These are phyloP conservation scores for Vanrija pseudolonga DNA, from an alignment of 1,284 basidiomycete genomes.

Conservation along the genomic window DNA sequence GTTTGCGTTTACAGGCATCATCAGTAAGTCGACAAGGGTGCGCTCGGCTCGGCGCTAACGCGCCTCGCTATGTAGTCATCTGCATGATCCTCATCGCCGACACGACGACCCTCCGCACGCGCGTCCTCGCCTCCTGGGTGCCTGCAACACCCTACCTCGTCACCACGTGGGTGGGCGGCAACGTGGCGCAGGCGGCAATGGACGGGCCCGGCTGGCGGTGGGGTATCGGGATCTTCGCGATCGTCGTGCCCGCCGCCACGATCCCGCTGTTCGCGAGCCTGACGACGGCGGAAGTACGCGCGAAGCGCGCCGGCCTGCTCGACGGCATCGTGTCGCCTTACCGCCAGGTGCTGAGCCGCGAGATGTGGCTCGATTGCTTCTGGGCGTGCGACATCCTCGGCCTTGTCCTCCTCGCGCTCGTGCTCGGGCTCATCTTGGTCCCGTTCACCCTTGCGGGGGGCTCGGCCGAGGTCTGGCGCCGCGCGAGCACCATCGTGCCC, in stretches of 20 bases:
- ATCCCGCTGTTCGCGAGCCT: slow-evolving; percentile 43
- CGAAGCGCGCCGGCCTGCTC: slow-evolving; percentile 21
- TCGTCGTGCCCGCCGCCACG: slow-evolving; percentile 48
- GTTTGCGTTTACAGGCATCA: slow-evolving; percentile 33
- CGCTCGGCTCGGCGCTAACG: too few relatives aligned
- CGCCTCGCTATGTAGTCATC: slow-evolving; percentile 22
- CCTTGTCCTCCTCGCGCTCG: slow-evolving; percentile 36
- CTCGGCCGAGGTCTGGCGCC: slow-evolving; percentile 27
- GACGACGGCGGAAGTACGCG: slow-evolving; percentile 33
- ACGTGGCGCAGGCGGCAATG: slow-evolving; percentile 27
- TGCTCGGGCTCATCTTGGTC: slow-evolving; percentile 34
- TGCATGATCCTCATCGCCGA: slow-evolving; percentile 51
- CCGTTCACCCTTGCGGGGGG: slow-evolving; percentile 48
- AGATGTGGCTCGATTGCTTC: slow-evolving; percentile 43
- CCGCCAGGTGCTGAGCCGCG: slow-evolving; percentile 1
- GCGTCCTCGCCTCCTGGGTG: slow-evolving; percentile 50
- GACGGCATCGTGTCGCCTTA: slow-evolving; percentile 34
- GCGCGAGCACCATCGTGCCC: slow-evolving; percentile 43
- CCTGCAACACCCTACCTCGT: slow-evolving; percentile 49
- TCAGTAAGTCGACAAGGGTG: slow-evolving; percentile 25
- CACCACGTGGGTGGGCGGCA: slow-evolving; percentile 19
- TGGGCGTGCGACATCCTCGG: slow-evolving; percentile 48
- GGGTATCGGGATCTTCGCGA: slow-evolving; percentile 51
- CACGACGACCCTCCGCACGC: slow-evolving; percentile 46
- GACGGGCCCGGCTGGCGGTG: slow-evolving; percentile 45